These are phyloP conservation scores for Arthrobotrys entomopaga DNA, from an alignment of 2,329 filamentous ascomycete species.

Conservation along the genomic window DNA sequence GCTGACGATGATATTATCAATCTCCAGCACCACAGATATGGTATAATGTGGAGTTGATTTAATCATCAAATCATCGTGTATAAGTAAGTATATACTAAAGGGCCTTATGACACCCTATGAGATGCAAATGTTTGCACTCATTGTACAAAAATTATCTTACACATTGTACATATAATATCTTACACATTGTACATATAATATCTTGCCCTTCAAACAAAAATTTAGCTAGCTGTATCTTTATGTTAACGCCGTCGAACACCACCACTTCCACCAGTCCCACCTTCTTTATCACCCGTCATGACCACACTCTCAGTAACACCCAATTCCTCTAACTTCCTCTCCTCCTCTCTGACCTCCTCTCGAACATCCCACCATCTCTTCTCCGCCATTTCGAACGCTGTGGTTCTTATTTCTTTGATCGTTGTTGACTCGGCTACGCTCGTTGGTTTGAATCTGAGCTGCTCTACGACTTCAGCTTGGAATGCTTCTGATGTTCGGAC, in stretches of 20 bases:
- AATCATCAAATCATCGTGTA: no score
- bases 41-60: no score
- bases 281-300: slow-evolving; percentile 69
- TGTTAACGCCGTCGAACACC: slow-evolving; percentile 60
- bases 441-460: slow-evolving; percentile 62
- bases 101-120: no score
- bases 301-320: slow-evolving; percentile 95
- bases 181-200: slow-evolving; percentile 5
- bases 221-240: neutral
- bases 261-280: slow-evolving; percentile 59
- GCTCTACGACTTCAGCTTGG: slow-evolving; percentile 81
- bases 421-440: slow-evolving; percentile 73
- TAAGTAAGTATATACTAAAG: no score
- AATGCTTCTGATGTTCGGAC: slow-evolving; percentile 85
- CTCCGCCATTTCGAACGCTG: slow-evolving; percentile 89
- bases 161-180: slow-evolving; percentile 8
- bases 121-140: no score
- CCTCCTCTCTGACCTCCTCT: slow-evolving; percentile 88
- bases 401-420: slow-evolving; percentile 91
- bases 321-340: slow-evolving; percentile 95
- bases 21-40: no score
- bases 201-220: neutral
- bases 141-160: neutral
- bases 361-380: slow-evolving; percentile 99
- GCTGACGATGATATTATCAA: no score